Conservation (phyloP, 441 rosid genomes). For the Erysimum pusillum region DNA sequence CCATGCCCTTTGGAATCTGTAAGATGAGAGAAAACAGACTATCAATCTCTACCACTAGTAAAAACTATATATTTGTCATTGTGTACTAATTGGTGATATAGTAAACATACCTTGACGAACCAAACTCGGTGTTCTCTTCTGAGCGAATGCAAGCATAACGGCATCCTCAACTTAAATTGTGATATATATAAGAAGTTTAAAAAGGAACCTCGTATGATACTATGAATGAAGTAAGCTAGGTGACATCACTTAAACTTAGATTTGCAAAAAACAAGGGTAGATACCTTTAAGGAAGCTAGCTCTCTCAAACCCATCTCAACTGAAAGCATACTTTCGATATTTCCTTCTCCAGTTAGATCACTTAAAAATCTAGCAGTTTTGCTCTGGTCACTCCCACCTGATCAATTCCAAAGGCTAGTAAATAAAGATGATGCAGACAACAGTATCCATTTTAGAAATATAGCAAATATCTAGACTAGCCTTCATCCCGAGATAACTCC, state of each 20-base stretch:
- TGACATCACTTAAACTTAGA: conserved; percentile 24
- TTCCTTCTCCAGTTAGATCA: conserved; percentile 94
- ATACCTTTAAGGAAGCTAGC: conserved; percentile 91
- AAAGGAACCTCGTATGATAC: neutral
- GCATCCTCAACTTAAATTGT: conserved; percentile 88
- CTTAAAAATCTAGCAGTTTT: conserved; percentile 68
- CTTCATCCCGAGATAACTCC: conserved; percentile 76
- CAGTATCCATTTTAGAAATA: conserved; percentile 25
- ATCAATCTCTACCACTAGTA: too few relatives aligned
- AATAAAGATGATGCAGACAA: conserved; percentile 14
- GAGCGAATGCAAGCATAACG: conserved; percentile 72
- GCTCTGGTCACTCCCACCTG: conserved; percentile 68
- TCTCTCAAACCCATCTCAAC: conserved; percentile 97
- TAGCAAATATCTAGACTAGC: conserved; percentile 54
- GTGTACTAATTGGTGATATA: neutral
- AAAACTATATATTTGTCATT: neutral
- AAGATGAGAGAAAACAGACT: conserved; percentile 48
- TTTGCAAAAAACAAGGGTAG: conserved; percentile 34
- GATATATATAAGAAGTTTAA: neutral
- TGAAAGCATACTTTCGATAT: conserved; percentile 96
- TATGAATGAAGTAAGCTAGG: too few relatives aligned
- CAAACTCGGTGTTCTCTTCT: conserved; percentile 66
- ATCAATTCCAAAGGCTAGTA: conserved; percentile 35
- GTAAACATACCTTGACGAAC: conserved; percentile 59
- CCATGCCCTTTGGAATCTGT: conserved; percentile 69